Base-by-base conservation (phyloP, 1,284 basidiomycete genomes). In the Ceratorhiza oryzae-sativae region DNA sequence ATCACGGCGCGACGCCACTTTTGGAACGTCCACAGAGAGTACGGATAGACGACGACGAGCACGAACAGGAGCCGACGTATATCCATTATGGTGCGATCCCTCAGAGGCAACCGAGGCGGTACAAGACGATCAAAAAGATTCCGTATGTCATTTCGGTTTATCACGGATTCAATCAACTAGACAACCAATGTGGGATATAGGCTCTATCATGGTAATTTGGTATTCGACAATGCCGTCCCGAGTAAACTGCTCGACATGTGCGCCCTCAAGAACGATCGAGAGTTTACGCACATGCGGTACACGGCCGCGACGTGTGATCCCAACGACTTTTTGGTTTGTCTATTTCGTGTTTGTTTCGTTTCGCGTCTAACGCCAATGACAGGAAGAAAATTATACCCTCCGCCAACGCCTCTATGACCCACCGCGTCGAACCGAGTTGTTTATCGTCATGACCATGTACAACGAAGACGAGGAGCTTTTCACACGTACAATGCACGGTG, bases 281-380 rank as follows among this genome's bases (percentile, higher is more conserved):
- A 99, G 81, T 97, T 95, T 80, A 94, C 93, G 1, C 91, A 95
- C 80, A 94, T 98, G 93, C 88, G 96, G 6, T 95, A 96, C 81
- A 90, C 90, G 1, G 94, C 94, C 0, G 93, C 92, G n/a, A 97
- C 95, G 0, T 94, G 92, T 80, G 94, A 97, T 79, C 94, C 94
- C 1, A 93, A 97, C 78, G 89, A 94, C 77, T 97, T 97, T 80
- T 86, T 89, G 76, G 80, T 79, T 59, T 13, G 36, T n/a, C n/a
- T 71, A 78, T 77, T n/a, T 41, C 5, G 3, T 30, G 51, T 25
- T 34, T 32, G 15, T 32, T 27, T 39, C 36, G 49, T 20, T 13
- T 27, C 51, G 9, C 34, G 59, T 61, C 15, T 61, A 25, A 30
- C 42, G 36, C 13, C 65, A 12, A 20, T 27, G 27, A 25, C 59